Percentiles rank a stretch among this genome's conserved stretches.
Conservation (phyloP, 208 protist genomes). For the Trypanosoma brucei region DNA sequence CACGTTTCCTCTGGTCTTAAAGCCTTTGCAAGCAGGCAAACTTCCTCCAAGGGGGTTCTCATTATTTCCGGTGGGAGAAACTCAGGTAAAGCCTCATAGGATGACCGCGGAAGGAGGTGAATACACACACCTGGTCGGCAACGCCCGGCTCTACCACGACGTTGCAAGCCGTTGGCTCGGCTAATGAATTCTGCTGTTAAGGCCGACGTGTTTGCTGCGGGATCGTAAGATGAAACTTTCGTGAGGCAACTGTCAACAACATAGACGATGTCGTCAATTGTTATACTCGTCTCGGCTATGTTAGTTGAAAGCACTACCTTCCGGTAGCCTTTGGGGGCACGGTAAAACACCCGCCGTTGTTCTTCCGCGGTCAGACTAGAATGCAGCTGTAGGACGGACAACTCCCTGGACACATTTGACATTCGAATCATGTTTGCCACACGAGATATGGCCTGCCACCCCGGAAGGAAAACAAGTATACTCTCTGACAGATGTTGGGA, state of each 20-base stretch:
- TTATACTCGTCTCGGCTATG: conserved; percentile 96
- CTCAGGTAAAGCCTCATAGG: conserved; percentile 84
- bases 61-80: conserved; percentile 92
- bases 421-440: conserved; percentile 50
- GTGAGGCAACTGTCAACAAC: conserved; percentile 94
- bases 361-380: conserved; percentile 82
- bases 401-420: conserved; percentile 33
- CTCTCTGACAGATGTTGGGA: conserved; percentile 43
- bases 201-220: conserved; percentile 63
- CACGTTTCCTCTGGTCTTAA: conserved; percentile 76
- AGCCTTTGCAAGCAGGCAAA: conserved; percentile 87
- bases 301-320: conserved; percentile 96
- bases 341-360: conserved; percentile 90
- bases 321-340: conserved; percentile 57
- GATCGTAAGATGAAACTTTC: conserved; percentile 90
- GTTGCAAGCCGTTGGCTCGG: conserved; percentile 85
- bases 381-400: conserved; percentile 87
- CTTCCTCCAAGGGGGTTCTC: conserved; percentile 78
- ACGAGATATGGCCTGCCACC: conserved; percentile 83
- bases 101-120: conserved; percentile 61
- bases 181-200: conserved; percentile 76
- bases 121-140: conserved; percentile 80
- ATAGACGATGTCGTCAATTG: conserved; percentile 93
- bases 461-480: conserved; percentile 88
- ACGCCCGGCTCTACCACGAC: conserved; percentile 89